Base-by-base conservation (phyloP, 345 rosid genomes). In the Anastatica hierochuntica region DNA sequence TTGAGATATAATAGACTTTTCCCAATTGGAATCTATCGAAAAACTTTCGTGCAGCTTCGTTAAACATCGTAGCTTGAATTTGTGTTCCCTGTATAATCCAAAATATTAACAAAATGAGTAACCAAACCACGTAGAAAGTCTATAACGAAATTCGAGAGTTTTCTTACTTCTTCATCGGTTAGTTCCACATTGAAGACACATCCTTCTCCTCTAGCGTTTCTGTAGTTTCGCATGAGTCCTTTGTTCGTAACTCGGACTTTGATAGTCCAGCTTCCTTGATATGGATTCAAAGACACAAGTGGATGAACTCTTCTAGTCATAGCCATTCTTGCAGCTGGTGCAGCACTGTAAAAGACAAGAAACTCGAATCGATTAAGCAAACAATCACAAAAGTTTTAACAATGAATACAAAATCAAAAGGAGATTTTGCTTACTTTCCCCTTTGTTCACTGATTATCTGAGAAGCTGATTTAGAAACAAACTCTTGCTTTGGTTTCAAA, bases 41-140 rank as follows among this genome's bases (percentile, higher is more conserved):
- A 57, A 88, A 92, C 64, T 88, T 92, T 60, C 24, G 79, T 2
- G 97, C 98, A 62, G 95, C 95, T 35, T 76, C 81, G 30, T 92
- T 92, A 53, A 92, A 92, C 98, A 92, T 92, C 5, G 98, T 92
- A 10, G 97, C 90, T 74, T 85, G 95, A 53, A 92, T 92, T 62
- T 92, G 96, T 4, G 97, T 88, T 53, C 97, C 97, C 97, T 90
- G 57, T 2, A 31, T 31, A 2, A 10, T n/a, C 2, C 12, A 12
- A 10, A 31, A 31, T 2, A n/a, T 9, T 31, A 31, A 9, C 3
- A 31, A 31, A 9, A 11, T 31, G n/a, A 31, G 36, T 31, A 11
- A 31, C n/a, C n/a, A 31, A 27, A 5, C 6, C n/a, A n/a, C 33
- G 7, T 7, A 29, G 5, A 31, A 31, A 31, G n/a, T 2, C n/a